Conservation (phyloP, 371 early-diverging fungal genomes). For the Mortierella sp. region DNA sequence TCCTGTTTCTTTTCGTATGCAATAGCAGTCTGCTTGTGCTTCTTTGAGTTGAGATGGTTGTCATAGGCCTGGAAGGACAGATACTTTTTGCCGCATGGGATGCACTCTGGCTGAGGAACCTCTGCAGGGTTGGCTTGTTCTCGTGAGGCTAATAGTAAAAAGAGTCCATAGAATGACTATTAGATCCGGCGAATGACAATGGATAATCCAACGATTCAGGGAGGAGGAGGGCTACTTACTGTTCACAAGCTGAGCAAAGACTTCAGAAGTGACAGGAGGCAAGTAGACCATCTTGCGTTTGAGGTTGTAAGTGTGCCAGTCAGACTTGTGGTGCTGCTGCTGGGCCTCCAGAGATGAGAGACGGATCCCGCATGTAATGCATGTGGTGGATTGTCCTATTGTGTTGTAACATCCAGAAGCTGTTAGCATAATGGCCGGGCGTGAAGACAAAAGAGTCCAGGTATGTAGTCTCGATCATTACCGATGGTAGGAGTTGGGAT, state of each 20-base stretch:
- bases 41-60: conserved; percentile 68
- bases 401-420: neutral
- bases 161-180: no score
- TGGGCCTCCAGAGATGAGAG: conserved; percentile 70
- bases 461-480: conserved; percentile 3
- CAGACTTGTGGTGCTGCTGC: conserved; percentile 69
- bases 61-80: conserved; percentile 67
- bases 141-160: conserved; percentile 23
- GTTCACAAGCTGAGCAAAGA: conserved; percentile 66
- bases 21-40: conserved; percentile 64
- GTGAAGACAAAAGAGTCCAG: neutral
- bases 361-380: conserved; percentile 68
- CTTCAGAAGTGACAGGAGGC: conserved; percentile 78
- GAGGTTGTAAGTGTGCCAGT: conserved; percentile 93
- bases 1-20: conserved; percentile 42
- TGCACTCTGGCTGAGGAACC: conserved; percentile 48
- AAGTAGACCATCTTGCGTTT: conserved; percentile 87
- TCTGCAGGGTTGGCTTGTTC: conserved; percentile 48
- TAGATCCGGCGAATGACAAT: no score
- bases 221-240: conserved; percentile 8
- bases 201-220: neutral
- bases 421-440: neutral
- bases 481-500: conserved; percentile 30
- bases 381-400: conserved; percentile 53
- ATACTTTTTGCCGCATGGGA: conserved; percentile 63